Evolutionary conservation across 441 rosid species (phyloP).

Genomic region (Gossypium davidsonii): DNA sequence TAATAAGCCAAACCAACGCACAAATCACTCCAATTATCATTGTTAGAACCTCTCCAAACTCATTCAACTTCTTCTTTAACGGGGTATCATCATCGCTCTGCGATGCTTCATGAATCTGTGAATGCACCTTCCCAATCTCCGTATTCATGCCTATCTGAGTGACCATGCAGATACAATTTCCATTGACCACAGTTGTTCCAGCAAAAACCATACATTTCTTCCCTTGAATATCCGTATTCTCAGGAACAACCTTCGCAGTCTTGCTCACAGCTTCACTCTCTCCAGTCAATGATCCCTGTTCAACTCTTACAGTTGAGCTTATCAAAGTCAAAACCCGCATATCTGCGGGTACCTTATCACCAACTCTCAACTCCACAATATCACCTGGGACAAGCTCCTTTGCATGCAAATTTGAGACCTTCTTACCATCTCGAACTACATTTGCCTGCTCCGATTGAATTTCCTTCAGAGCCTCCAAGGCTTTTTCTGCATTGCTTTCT

Average conservation of each 20-base stretch:
- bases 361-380: conserved; percentile 74
- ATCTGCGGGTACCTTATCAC: conserved; percentile 90
- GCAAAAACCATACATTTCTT: conserved; percentile 83
- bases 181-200: conserved; percentile 79
- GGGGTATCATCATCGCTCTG: conserved; percentile 80
- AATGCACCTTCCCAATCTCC: conserved; percentile 83
- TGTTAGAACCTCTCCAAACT: conserved; percentile 74
- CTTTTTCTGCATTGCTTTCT: conserved; percentile 15
- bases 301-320: conserved; percentile 74
- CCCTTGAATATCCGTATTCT: conserved; percentile 70
- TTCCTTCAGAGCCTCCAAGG: conserved; percentile 82
- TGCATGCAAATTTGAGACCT: conserved; percentile 41
- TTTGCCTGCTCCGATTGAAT: conserved; percentile 74
- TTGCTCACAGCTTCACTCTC: conserved; percentile 87
- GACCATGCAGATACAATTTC: conserved; percentile 68
- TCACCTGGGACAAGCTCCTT: conserved; percentile 89
- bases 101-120: conserved; percentile 78
- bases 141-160: conserved; percentile 68
- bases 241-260: conserved; percentile 58
- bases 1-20: conserved; percentile 76
- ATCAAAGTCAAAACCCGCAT: conserved; percentile 64
- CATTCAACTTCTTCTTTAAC: conserved; percentile 78
- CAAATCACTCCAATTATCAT: conserved; percentile 69
- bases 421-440: conserved; percentile 57
- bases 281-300: conserved; percentile 88